Conservation (phyloP, 768 basidiomycete species). For the Rubroboletus pulcherrimus region DNA sequence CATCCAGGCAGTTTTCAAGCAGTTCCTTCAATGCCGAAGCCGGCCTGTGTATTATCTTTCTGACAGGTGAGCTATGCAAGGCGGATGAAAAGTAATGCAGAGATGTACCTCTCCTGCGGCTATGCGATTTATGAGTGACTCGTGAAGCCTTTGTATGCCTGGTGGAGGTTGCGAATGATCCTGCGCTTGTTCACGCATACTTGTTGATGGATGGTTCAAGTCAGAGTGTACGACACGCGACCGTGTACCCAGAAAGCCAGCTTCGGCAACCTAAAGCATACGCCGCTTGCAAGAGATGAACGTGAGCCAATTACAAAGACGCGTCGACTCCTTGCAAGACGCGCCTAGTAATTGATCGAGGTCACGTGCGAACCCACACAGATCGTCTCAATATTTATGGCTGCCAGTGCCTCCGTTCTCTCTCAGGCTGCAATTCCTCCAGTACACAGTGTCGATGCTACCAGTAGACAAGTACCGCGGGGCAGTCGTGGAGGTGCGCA, state of each 20-base stretch:
- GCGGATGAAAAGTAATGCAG: neutral
- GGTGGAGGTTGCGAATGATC: slow-evolving; percentile 17
- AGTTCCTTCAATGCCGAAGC: slow-evolving; percentile 95
- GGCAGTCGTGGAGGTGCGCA: slow-evolving; percentile 79
- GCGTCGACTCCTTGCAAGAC: neutral
- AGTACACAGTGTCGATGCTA: neutral
- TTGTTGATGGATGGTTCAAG: neutral
- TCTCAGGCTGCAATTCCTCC: neutral
- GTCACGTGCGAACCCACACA: slow-evolving; percentile 2
- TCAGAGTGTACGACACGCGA: neutral
- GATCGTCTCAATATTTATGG: neutral
- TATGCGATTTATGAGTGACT: slow-evolving; percentile 87
- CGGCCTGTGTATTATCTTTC: slow-evolving; percentile 82
- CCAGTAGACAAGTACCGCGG: slow-evolving; percentile 68
- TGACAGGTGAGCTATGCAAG: slow-evolving; percentile 16
- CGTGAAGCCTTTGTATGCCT: slow-evolving; percentile 70
- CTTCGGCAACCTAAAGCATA: too few relatives aligned
- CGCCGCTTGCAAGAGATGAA: too few relatives aligned
- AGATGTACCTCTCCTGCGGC: slow-evolving; percentile 66
- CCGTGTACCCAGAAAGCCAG: neutral
- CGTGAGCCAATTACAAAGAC: neutral
- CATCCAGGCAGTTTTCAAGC: slow-evolving; percentile 94
- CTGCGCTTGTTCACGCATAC: slow-evolving; percentile 12
- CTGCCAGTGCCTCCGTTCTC: slow-evolving; percentile 5
- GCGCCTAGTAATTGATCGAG: too few relatives aligned